Conservation (phyloP, 2,329 filamentous ascomycete genomes). For the Allantophomopsis lycopodina region DNA sequence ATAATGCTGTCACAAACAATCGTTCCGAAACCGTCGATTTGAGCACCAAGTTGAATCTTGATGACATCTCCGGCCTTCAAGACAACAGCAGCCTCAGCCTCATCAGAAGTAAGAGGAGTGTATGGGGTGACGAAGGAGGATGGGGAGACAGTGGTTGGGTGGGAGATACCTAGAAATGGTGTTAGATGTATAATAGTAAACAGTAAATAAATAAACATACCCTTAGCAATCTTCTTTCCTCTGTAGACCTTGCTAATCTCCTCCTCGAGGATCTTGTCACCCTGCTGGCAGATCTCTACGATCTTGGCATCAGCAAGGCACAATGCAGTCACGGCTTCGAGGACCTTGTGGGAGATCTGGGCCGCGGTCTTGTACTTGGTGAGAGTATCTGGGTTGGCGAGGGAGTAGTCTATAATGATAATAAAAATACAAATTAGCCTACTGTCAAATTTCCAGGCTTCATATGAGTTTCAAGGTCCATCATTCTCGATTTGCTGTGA, state of each 20-base stretch:
- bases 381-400: constrained; percentile 85
- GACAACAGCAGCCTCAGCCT: constrained; percentile 65
- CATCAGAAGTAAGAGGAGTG: constrained; percentile 79
- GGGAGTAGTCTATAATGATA: constrained; percentile 57
- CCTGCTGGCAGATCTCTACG: constrained; percentile 85
- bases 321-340: constrained; percentile 66
- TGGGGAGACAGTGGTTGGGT: constrained; percentile 91
- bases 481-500: not conserved
- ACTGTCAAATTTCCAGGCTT: no score
- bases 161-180: constrained; percentile 56
- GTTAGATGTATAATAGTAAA: constrained; percentile 2
- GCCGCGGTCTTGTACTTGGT: constrained; percentile 99
- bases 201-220: constrained; percentile 29
- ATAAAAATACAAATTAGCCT: not conserved
- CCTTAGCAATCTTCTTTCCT: constrained; percentile 93
- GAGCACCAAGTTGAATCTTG: constrained; percentile 98
- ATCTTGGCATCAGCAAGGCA: constrained; percentile 83
- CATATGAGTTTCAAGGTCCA: no score
- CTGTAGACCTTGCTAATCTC: constrained; percentile 95
- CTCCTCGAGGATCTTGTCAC: constrained; percentile 87
- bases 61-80: constrained; percentile 78
- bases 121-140: constrained; percentile 92
- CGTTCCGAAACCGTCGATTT: constrained; percentile 93
- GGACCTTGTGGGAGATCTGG: constrained; percentile 88
- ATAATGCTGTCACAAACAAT: constrained; percentile 92